phyloP scores from a whole-genome alignment of 345 rosid species.

The Ceriops zippeliana region DNA sequence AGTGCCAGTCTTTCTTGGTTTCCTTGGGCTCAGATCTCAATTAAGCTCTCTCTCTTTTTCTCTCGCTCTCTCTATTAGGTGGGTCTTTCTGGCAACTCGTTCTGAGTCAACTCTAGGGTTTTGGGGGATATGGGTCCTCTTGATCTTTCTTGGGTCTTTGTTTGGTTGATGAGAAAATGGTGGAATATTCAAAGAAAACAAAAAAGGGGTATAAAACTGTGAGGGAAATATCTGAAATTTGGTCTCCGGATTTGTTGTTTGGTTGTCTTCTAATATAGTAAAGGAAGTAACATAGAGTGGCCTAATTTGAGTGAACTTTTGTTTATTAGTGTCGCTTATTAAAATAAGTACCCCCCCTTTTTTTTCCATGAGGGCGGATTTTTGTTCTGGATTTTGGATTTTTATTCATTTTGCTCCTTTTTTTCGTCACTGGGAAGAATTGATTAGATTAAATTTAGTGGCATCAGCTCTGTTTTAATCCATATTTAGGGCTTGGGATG shows the following conservation, averaged over 20 bases:
- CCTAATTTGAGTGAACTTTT: no score
- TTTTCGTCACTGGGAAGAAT: no score
- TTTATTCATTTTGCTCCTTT: no score
- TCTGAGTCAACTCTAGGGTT: slow-evolving; percentile 42
- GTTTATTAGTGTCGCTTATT: no score
- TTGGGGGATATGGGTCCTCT: background rate
- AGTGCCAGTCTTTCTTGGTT: background rate
- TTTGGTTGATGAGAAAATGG: slow-evolving; percentile 24
- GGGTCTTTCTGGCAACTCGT: slow-evolving; percentile 25
- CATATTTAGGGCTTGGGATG: background rate
- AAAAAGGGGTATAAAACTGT: no score
- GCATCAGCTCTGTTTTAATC: slow-evolving; percentile 1
- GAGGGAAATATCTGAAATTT: background rate
- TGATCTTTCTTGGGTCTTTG: slow-evolving; percentile 7
- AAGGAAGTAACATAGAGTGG: no score
- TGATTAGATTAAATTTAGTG: slow-evolving; percentile 11
- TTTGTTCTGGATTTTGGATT: no score
- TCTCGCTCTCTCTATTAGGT: slow-evolving; percentile 22
- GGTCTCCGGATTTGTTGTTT: no score
- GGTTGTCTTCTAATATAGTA: no score
- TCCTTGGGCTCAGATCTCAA: slow-evolving; percentile 27
- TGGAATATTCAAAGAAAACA: slow-evolving; percentile 4
- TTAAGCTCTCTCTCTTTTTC: background rate
- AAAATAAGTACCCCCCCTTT: no score
- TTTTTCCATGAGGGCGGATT: no score